A percentile compares a stretch with the other conserved stretches of the same genome.
These are phyloP conservation scores for Pestalotiopsis sp. DNA, from an alignment of 2,329 filamentous ascomycete species.

Conservation along the genomic window DNA sequence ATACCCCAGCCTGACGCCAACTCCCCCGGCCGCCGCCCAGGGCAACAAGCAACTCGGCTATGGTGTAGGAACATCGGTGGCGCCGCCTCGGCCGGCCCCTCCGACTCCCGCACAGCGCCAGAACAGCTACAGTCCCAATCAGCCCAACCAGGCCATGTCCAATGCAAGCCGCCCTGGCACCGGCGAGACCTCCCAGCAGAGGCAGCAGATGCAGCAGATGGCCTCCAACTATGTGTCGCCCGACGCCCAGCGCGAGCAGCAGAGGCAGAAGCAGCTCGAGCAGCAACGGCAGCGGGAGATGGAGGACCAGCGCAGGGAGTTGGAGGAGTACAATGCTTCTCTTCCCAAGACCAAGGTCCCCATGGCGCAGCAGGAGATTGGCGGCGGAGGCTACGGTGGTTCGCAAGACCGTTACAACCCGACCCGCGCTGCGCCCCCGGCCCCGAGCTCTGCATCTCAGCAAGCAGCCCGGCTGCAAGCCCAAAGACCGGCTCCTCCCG, in stretches of 20 bases:
- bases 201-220: conserved; percentile 61
- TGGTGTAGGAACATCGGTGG: conserved; percentile 59
- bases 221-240: conserved; percentile 56
- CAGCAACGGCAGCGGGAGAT: conserved; percentile 59
- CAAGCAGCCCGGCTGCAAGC: conserved; percentile 63
- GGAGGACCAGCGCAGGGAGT: conserved; percentile 73
- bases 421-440: conserved; percentile 79
- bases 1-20: conserved; percentile 70
- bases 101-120: conserved; percentile 49
- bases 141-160: conserved; percentile 37
- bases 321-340: conserved; percentile 88
- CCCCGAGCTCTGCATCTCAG: conserved; percentile 63
- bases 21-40: conserved; percentile 59
- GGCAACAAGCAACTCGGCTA: conserved; percentile 67
- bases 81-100: conserved; percentile 69
- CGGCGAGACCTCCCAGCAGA: conserved; percentile 52
- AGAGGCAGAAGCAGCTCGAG: conserved; percentile 65
- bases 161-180: conserved; percentile 47
- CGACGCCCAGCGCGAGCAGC: conserved; percentile 55
- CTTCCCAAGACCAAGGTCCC: conserved; percentile 81
- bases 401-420: conserved; percentile 77
- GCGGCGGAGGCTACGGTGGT: conserved; percentile 62
- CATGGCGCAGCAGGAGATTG: conserved; percentile 87
- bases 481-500: conserved; percentile 81
- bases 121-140: conserved; percentile 39